Evolutionary conservation across 305 asterid genomes (phyloP).

Genomic region (Fraxinus paxiana): DNA sequence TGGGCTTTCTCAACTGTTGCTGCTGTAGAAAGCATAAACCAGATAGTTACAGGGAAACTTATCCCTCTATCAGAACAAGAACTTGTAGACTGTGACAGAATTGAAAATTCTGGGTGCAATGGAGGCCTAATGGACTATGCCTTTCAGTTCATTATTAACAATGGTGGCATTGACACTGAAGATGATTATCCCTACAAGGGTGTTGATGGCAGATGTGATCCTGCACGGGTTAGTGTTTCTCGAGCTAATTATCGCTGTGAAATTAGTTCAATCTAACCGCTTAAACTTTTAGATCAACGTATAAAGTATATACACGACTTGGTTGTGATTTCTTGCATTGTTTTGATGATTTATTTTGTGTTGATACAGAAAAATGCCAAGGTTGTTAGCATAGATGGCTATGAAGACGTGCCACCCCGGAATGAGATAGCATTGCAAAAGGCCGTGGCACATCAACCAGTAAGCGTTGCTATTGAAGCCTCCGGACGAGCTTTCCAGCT

Average conservation of each 20-base stretch:
- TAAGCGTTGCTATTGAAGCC: conserved; percentile 77
- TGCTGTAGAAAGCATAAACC: conserved; percentile 61
- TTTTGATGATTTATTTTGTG: not conserved
- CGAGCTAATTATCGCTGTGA: not conserved
- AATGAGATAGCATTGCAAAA: conserved; percentile 62
- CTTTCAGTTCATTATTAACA: conserved; percentile 57
- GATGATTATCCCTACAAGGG: conserved; percentile 67
- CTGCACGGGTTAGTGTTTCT: conserved; percentile 38
- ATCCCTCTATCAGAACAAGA: conserved; percentile 65
- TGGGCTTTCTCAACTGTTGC: conserved; percentile 90
- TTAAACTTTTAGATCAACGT: not conserved
- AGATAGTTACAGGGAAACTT: conserved; percentile 59
- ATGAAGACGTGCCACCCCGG: conserved; percentile 58
- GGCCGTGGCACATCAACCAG: conserved; percentile 80
- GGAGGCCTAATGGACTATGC: conserved; percentile 85
- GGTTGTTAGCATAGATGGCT: conserved; percentile 69
- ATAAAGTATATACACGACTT: not conserved
- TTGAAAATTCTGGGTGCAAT: conserved; percentile 51
- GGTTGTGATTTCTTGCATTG: not conserved
- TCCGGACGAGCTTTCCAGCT: conserved; percentile 72
- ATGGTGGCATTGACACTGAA: conserved; percentile 82
- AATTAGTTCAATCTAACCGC: not conserved
- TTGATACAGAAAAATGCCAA: conserved; percentile 56
- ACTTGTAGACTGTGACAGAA: conserved; percentile 62
- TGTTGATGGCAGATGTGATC: conserved; percentile 52